A percentile compares a stretch with the other conserved stretches of the same genome.
phyloP scores from a whole-genome alignment of 192 early-diverging fungal genomes.

The Backusella parvicylindrica region DNA sequence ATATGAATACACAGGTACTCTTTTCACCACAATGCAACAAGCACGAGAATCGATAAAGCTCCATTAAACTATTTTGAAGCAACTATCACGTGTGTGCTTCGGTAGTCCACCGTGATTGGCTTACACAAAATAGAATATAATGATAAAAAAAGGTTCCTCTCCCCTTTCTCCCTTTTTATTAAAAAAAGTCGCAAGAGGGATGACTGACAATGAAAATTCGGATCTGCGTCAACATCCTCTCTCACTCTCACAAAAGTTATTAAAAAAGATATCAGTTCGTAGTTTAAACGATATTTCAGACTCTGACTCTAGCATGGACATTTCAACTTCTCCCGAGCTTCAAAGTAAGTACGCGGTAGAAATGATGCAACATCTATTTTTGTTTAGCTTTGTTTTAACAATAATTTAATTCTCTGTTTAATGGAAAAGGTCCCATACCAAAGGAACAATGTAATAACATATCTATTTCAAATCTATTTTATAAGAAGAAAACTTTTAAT shows the following conservation, averaged over 20 bases:
- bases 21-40: neutral
- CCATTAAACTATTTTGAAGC: neutral
- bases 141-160: neutral
- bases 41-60: neutral
- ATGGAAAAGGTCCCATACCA: neutral
- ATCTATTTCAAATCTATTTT: neutral
- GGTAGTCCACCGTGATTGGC: neutral
- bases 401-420: no score
- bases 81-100: neutral
- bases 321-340: neutral
- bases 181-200: neutral
- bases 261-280: slow-evolving; percentile 9
- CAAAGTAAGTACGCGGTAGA: neutral
- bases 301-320: neutral
- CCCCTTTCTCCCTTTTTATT: neutral
- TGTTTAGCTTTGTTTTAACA: no score
- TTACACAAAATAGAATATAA: neutral
- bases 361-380: neutral
- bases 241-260: neutral
- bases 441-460: neutral
- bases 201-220: slow-evolving; percentile 11
- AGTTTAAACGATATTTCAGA: neutral
- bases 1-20: no score
- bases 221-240: neutral
- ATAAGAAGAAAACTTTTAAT: no score